Evolutionary conservation across 2,329 filamentous ascomycete species (phyloP).

Genomic region (Pseudogymnoascus sp.): DNA sequence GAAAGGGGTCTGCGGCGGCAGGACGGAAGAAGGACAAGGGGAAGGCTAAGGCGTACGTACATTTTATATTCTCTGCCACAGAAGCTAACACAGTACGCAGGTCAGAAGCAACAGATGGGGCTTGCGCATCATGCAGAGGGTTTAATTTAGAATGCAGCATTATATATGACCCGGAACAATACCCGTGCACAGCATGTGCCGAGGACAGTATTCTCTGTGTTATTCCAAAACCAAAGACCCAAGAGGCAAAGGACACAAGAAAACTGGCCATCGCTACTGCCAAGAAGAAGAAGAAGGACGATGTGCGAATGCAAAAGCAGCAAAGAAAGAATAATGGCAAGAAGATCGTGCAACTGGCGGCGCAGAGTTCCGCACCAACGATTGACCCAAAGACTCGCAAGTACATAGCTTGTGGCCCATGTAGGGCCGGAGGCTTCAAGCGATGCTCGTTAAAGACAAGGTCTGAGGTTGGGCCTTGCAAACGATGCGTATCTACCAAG

Average conservation of each 20-base stretch:
- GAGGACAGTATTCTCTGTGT: slow-evolving; percentile 20
- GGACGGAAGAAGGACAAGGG: background rate
- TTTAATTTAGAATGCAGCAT: background rate
- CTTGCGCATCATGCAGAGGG: background rate
- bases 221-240: slow-evolving; percentile 19
- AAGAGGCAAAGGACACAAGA: slow-evolving; percentile 21
- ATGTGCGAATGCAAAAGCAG: slow-evolving; percentile 17
- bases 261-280: slow-evolving; percentile 17
- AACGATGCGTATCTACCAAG: slow-evolving; percentile 12
- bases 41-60: background rate
- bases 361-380: slow-evolving; percentile 10
- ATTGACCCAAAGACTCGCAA: background rate
- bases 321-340: slow-evolving; percentile 16
- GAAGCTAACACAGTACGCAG: background rate
- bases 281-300: slow-evolving; percentile 19
- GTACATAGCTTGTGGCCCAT: slow-evolving; percentile 19
- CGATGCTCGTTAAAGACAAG: slow-evolving; percentile 17
- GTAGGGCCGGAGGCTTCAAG: slow-evolving; percentile 11
- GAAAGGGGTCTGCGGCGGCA: background rate
- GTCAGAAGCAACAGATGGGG: background rate
- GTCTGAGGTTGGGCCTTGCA: slow-evolving; percentile 18
- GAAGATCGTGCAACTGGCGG: slow-evolving; percentile 17
- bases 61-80: background rate
- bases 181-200: slow-evolving; percentile 23
- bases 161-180: slow-evolving; percentile 17